A percentile compares a stretch with the other conserved stretches of the same genome.
Conservation (phyloP, 495 filamentous ascomycete species). For the Penicillium macrosclerotiorum region DNA sequence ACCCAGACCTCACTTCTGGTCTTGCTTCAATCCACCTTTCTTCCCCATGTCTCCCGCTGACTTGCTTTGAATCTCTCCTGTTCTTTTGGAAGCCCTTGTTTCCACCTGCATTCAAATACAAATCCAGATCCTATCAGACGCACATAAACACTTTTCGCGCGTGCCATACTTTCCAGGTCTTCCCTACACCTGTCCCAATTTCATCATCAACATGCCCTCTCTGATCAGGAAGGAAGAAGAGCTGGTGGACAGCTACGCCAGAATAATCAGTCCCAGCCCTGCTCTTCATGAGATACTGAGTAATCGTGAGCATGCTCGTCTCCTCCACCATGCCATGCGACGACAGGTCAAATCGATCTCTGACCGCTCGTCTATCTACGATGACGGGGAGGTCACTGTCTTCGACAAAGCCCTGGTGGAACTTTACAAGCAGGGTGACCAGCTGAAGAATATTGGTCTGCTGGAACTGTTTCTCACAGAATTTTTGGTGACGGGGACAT, state of each 20-base stretch:
- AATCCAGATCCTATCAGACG: too few relatives aligned
- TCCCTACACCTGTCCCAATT: neutral
- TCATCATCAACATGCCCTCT: slow-evolving; percentile 2
- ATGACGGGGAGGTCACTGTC: slow-evolving; percentile 40
- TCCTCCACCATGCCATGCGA: slow-evolving; percentile 28
- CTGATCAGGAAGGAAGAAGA: too few relatives aligned
- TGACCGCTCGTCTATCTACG: slow-evolving; percentile 33
- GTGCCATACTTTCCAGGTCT: neutral
- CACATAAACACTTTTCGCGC: too few relatives aligned
- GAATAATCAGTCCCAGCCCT: slow-evolving; percentile 15
- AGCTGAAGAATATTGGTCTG: slow-evolving; percentile 24
- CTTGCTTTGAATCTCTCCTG: too few relatives aligned
- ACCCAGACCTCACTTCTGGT: too few relatives aligned
- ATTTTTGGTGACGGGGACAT: slow-evolving; percentile 31
- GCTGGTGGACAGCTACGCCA: slow-evolving; percentile 24
- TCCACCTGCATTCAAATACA: too few relatives aligned
- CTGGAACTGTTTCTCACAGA: slow-evolving; percentile 42
- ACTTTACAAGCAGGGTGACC: slow-evolving; percentile 29
- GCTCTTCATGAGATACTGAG: slow-evolving; percentile 24
- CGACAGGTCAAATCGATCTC: slow-evolving; percentile 31
- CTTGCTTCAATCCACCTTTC: too few relatives aligned
- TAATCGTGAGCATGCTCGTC: slow-evolving; percentile 8
- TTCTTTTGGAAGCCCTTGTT: too few relatives aligned
- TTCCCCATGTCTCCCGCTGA: too few relatives aligned
- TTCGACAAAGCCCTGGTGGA: slow-evolving; percentile 39